These are phyloP conservation scores for Colletotrichum sp. DNA, from an alignment of 2,329 filamentous ascomycete species.

Conservation along the genomic window DNA sequence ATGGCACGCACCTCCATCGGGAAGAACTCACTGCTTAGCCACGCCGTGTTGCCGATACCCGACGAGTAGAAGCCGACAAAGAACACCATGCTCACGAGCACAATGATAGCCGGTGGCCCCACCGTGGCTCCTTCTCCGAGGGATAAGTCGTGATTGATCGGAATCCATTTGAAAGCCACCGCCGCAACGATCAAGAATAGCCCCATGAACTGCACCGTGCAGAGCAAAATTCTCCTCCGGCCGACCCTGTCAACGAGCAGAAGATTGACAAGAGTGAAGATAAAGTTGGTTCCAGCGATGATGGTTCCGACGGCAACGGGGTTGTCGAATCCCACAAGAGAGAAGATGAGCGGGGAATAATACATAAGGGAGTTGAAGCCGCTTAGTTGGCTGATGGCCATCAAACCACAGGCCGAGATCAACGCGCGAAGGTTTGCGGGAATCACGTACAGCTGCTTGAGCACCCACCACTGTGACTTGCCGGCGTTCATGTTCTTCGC, in stretches of 20 bases:
- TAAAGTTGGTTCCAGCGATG: slow-evolving; percentile 50
- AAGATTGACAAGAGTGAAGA: slow-evolving; percentile 54
- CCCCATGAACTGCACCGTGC: slow-evolving; percentile 49
- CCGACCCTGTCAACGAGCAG: slow-evolving; percentile 49
- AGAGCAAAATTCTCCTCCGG: slow-evolving; percentile 47
- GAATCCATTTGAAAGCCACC: slow-evolving; percentile 49
- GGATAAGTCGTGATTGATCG: slow-evolving; percentile 44
- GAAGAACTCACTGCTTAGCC: slow-evolving; percentile 51
- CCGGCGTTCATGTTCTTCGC: slow-evolving; percentile 40
- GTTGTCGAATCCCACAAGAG: slow-evolving; percentile 53
- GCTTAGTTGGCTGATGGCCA: slow-evolving; percentile 56
- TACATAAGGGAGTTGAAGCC: slow-evolving; percentile 59
- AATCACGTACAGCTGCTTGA: slow-evolving; percentile 50
- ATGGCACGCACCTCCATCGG: slow-evolving; percentile 52
- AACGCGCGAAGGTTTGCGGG: slow-evolving; percentile 50
- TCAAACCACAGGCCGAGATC: slow-evolving; percentile 52
- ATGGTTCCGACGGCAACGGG: slow-evolving; percentile 50
- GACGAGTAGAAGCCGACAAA: slow-evolving; percentile 48
- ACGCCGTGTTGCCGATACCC: slow-evolving; percentile 51
- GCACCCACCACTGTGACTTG: slow-evolving; percentile 43
- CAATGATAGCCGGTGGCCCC: slow-evolving; percentile 33
- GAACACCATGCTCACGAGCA: slow-evolving; percentile 47
- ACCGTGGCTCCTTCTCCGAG: slow-evolving; percentile 37
- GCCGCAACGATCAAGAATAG: slow-evolving; percentile 44
- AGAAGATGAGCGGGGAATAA: slow-evolving; percentile 54